Evolutionary conservation across 2,329 filamentous ascomycete species (phyloP).

Genomic region (Lecanosticta acicola): DNA sequence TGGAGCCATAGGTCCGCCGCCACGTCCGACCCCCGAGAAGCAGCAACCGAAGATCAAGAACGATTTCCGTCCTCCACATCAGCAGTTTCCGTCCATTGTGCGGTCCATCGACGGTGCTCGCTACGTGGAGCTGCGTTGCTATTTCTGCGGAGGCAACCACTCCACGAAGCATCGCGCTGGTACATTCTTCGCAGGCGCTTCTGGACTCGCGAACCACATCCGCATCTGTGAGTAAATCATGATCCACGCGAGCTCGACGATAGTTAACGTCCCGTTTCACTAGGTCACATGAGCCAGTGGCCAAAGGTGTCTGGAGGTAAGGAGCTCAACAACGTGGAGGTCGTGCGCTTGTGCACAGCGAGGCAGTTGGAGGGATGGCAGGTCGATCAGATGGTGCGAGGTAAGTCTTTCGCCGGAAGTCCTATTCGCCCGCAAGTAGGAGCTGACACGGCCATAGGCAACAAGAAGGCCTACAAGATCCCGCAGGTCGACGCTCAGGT

Average conservation of each 20-base stretch:
- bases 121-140: neutral
- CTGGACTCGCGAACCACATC: neutral
- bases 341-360: neutral
- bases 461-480: neutral
- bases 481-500: neutral
- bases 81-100: neutral
- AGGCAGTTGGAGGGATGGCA: neutral
- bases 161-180: neutral
- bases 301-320: neutral
- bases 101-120: neutral
- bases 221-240: neutral
- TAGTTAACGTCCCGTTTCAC: too few relatives aligned
- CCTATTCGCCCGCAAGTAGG: neutral
- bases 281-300: neutral
- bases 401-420: neutral
- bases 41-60: neutral
- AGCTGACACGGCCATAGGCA: neutral
- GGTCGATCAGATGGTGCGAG: neutral
- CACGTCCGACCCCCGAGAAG: neutral
- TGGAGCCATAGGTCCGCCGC: neutral
- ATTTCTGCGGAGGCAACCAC: neutral
- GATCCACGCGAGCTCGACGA: too few relatives aligned
- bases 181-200: neutral
- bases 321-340: neutral
- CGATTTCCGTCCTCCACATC: neutral